Evolutionary conservation across 2,329 filamentous ascomycete genomes (phyloP), one percentile per base, ranked within the genome.

Genomic region (Calonectria pseudoreteaudii): DNA sequence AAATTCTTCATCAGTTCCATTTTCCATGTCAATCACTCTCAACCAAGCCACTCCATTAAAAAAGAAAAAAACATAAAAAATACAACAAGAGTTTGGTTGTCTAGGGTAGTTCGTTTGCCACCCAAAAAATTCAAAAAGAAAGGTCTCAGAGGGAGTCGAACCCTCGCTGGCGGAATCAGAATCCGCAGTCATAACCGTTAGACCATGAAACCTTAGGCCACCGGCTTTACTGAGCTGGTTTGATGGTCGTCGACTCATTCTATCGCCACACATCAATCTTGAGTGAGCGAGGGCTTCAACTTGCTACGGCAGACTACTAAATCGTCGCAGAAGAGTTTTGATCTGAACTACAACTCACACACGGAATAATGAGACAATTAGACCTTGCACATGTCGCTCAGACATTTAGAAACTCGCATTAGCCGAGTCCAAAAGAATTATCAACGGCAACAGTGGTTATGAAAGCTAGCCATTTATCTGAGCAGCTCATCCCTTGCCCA

Each of bases 131-230:
- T 20, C 56, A 62, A 62, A 62, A 62, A 62, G 23, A 41, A n/a
- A 62, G 56, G 56, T 62, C 56, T 62, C 56, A 30, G 56, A 41
- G 56, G 56, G 56, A 62, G 56, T 62, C 56, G 56, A 62, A 62
- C 56, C 56, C 56, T 62, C 56, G 56, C 56, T 62, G 56, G 56
- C 56, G 56, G 56, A 62, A 62, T 62, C 56, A 62, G 56, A 62
- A 62, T 62, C 56, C 56, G 56, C 52, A 56, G 52, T 62, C 56
- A 62, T 62, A 62, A 62, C 56, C 56, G 56, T 62, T 62, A 62
- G 56, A 62, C 56, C 56, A 62, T 30, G 56, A 62, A 62, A 62
- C 56, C 36, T 28, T 20, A 9, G 44, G 44, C n/a, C 4, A 23
- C n/a, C 16, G 8, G 34, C 16, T 34, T 34, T n/a, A 9, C 0